These are phyloP conservation scores for Auxenochlorella pyrenoidosa DNA, from an alignment of 139 green algal species.

Conservation along the genomic window DNA sequence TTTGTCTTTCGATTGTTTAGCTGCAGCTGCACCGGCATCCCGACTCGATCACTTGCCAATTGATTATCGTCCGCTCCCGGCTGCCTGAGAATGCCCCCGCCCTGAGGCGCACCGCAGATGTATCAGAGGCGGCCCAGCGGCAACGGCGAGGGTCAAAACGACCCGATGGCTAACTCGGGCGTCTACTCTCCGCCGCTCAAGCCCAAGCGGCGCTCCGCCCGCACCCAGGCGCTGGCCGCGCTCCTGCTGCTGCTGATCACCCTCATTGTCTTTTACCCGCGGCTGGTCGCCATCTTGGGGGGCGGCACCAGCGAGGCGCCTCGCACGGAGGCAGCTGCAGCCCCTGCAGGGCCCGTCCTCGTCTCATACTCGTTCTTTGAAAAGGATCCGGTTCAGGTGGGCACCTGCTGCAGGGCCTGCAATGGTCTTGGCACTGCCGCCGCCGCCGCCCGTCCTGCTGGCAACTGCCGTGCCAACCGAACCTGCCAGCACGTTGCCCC, in stretches of 20 bases:
- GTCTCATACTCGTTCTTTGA: conserved; percentile 79
- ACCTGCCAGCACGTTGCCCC: background rate
- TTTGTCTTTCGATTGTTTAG: too few relatives aligned
- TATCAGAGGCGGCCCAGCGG: conserved; percentile 4
- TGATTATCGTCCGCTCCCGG: background rate
- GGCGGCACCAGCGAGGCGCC: background rate
- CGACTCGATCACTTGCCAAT: too few relatives aligned
- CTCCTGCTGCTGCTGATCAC: conserved; percentile 4
- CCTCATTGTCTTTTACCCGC: conserved; percentile 17
- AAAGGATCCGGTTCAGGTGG: conserved; percentile 70
- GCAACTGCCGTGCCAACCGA: background rate
- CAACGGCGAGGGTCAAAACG: background rate
- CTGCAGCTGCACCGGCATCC: too few relatives aligned
- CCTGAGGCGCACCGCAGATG: conserved; percentile 9
- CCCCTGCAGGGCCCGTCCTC: conserved; percentile 45
- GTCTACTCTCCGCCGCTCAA: background rate
- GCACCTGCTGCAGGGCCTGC: background rate
- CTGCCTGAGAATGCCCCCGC: background rate
- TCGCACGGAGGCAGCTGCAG: background rate
- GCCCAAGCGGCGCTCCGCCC: background rate
- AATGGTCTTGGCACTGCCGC: background rate
- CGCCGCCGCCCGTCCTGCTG: background rate
- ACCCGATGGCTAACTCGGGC: background rate
- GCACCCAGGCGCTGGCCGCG: conserved; percentile 12
- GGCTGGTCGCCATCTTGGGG: background rate